Conservation (phyloP, 2,329 filamentous ascomycete genomes). For the Trichoderma semiorbis region DNA sequence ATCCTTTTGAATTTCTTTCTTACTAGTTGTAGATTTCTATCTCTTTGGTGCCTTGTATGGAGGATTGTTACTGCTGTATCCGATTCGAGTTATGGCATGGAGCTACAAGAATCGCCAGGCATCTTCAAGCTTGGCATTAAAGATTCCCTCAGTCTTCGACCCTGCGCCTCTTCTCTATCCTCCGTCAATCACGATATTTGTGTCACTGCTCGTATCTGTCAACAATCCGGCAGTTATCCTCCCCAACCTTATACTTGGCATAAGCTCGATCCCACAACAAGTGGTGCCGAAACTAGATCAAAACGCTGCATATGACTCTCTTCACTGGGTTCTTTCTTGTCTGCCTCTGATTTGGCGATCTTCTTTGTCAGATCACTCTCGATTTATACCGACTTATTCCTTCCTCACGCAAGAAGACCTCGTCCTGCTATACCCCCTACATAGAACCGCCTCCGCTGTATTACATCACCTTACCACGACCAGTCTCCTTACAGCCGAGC, state of each 20-base stretch:
- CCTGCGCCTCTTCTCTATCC: slow-evolving; percentile 91
- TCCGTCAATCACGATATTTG: slow-evolving; percentile 68
- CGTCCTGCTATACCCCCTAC: slow-evolving; percentile 73
- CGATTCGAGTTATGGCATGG: slow-evolving; percentile 54
- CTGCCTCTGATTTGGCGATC: slow-evolving; percentile 54
- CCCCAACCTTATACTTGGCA: slow-evolving; percentile 76
- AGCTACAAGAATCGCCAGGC: slow-evolving; percentile 40
- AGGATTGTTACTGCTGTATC: slow-evolving; percentile 52
- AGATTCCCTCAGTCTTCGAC: slow-evolving; percentile 75
- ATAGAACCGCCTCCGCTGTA: slow-evolving; percentile 70
- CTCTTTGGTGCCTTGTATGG: slow-evolving; percentile 36
- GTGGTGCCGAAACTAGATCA: slow-evolving; percentile 64
- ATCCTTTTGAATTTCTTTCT: background rate
- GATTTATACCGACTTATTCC: slow-evolving; percentile 34
- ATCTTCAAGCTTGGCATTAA: slow-evolving; percentile 40
- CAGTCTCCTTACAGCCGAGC: slow-evolving; percentile 79
- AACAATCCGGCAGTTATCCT: slow-evolving; percentile 61
- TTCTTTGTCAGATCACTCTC: slow-evolving; percentile 29
- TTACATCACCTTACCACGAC: slow-evolving; percentile 82
- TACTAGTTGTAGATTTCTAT: slow-evolving; percentile 40
- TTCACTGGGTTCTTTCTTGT: slow-evolving; percentile 79
- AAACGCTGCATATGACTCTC: slow-evolving; percentile 55
- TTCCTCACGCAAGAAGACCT: slow-evolving; percentile 54
- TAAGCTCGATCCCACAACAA: slow-evolving; percentile 70
- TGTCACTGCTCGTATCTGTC: slow-evolving; percentile 69